Evolutionary conservation across 768 basidiomycete species (phyloP), one percentile per base, ranked within the genome.

Genomic region (Lentinula guzmanii): DNA sequence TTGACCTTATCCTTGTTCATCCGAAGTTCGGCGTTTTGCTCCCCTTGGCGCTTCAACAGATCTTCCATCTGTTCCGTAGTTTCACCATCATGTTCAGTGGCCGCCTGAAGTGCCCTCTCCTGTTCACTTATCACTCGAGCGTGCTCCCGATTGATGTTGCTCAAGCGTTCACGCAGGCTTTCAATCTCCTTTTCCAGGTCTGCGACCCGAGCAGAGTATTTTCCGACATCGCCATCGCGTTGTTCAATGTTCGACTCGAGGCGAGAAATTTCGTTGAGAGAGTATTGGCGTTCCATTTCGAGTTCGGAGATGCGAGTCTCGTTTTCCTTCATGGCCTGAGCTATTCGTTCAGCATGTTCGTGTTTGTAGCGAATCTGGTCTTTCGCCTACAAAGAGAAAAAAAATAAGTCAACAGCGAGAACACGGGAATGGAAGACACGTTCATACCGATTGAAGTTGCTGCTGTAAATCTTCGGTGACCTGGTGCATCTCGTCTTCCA

Each of bases 241-340:
- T 82, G 77, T 3, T 75, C 79, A 42, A 88, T 67, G 61, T 82
- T 80, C 28, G 81, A 81, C 71, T 89, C 80, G 16, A 88, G 75
- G 24, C 84, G 83, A n/a, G 74, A 59, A 9, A 80, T 72, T 41
- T 76, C 82, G 43, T 88, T 87, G 39, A 77, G 66, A 5, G 82
- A 78, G 64, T 79, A 83, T 56, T 82, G 78, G 8, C 76, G 78
- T 67, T 90, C 87, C 61, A 81, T 79, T 5, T 81, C 80, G 9
- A 87, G 75, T 7, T 78, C 73, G 0, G 74, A 65, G 42, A 88
- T 75, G 39, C 78, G 81, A 61, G 77, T 77, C 48, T 86, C 83
- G 21, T 77, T 79, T 64, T 85, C 82, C 62, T 84, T 80, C 21
- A 88, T 66, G 0, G 77, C 75, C 10, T 70, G 70, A 7, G 76